These are phyloP conservation scores for Mortierella sp. DNA, from an alignment of 371 early-diverging fungal species.

Conservation along the genomic window DNA sequence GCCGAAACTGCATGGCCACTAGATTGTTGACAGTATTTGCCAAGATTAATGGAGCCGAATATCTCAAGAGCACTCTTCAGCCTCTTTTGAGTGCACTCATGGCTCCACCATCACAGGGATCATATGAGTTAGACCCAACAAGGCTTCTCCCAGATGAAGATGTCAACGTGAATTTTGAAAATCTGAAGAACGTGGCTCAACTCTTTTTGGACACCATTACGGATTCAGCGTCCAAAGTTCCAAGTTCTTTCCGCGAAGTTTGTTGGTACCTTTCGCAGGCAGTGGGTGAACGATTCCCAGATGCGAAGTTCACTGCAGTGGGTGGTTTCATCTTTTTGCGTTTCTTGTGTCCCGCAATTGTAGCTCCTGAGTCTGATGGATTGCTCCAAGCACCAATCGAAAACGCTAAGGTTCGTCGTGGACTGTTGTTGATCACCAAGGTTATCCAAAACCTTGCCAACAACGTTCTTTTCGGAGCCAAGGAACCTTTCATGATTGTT, in stretches of 20 bases:
- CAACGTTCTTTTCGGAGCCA: slow-evolving; percentile 92
- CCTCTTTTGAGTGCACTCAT: slow-evolving; percentile 75
- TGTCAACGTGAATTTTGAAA: slow-evolving; percentile 77
- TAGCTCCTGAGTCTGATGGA: slow-evolving; percentile 83
- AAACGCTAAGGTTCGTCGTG: slow-evolving; percentile 82
- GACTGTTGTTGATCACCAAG: slow-evolving; percentile 91
- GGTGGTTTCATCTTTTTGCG: slow-evolving; percentile 96
- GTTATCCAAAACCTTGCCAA: slow-evolving; percentile 96
- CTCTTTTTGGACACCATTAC: slow-evolving; percentile 87
- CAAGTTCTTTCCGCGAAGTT: slow-evolving; percentile 80
- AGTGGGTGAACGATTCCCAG: slow-evolving; percentile 88
- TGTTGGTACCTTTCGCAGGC: slow-evolving; percentile 84
- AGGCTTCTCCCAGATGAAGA: slow-evolving; percentile 77
- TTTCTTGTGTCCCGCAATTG: slow-evolving; percentile 96
- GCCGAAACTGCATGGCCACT: slow-evolving; percentile 93
- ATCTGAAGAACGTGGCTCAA: slow-evolving; percentile 83
- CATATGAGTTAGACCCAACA: slow-evolving; percentile 87
- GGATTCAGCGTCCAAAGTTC: slow-evolving; percentile 77
- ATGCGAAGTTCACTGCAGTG: slow-evolving; percentile 87
- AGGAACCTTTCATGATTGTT: slow-evolving; percentile 92
- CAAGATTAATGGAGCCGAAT: slow-evolving; percentile 85
- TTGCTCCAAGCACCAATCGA: slow-evolving; percentile 65
- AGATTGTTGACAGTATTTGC: slow-evolving; percentile 87
- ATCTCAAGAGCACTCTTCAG: slow-evolving; percentile 83
- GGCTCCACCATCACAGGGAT: slow-evolving; percentile 65